phyloP scores from a whole-genome alignment of 441 rosid species.

The Gossypium lobatum region DNA sequence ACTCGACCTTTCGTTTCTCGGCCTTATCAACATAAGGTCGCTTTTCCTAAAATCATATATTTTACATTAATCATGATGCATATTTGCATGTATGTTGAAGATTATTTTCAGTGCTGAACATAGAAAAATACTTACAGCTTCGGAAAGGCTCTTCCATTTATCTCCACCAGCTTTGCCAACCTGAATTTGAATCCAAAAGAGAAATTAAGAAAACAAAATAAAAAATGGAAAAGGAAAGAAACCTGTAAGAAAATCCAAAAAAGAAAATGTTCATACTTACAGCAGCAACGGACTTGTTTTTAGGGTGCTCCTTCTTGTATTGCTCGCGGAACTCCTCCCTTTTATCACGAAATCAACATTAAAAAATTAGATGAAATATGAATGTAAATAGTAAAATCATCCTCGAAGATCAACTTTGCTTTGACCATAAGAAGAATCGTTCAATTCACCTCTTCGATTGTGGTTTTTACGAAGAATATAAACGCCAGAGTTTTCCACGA shows the following conservation, averaged over 20 bases:
- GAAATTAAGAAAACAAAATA: background rate
- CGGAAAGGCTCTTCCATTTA: slow-evolving; percentile 86
- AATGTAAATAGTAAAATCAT: background rate
- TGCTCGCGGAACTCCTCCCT: slow-evolving; percentile 92
- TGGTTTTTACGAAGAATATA: background rate
- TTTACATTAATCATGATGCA: background rate
- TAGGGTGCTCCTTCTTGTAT: slow-evolving; percentile 89
- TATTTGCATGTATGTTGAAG: background rate
- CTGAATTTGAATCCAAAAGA: slow-evolving; percentile 23
- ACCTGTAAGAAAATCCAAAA: background rate
- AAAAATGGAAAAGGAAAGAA: background rate
- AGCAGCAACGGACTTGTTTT: slow-evolving; percentile 88
- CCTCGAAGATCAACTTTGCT: background rate
- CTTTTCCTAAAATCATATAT: slow-evolving; percentile 49
- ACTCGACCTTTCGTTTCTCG: slow-evolving; percentile 78
- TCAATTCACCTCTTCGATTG: slow-evolving; percentile 11
- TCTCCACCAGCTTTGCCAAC: slow-evolving; percentile 99
- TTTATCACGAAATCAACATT: background rate
- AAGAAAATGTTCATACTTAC: slow-evolving; percentile 34
- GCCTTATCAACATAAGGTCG: slow-evolving; percentile 78
- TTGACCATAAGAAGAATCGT: background rate
- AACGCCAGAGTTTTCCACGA: slow-evolving; percentile 13
- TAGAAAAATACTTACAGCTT: slow-evolving; percentile 43
- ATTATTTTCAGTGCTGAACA: background rate
- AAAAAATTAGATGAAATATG: background rate